Evolutionary conservation across 2,329 filamentous ascomycete species (phyloP).

Genomic region (Pleoardoris graminearum): DNA sequence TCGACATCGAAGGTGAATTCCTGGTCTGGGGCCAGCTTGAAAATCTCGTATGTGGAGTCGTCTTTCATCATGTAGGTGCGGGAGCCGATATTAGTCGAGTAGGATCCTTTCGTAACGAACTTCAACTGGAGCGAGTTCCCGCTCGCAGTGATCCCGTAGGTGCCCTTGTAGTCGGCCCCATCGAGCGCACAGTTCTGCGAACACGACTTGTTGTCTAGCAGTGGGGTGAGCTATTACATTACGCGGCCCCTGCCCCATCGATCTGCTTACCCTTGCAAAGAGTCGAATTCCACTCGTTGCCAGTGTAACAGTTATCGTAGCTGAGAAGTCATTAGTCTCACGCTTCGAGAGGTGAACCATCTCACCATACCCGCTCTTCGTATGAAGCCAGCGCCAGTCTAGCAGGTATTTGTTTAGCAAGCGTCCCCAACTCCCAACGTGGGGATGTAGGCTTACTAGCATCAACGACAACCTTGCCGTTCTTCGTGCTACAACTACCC

Average conservation of each 20-base stretch:
- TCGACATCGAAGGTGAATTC: conserved; percentile 37
- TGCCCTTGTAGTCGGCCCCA: conserved; percentile 56
- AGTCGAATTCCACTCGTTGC: conserved; percentile 50
- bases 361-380: conserved; percentile 17
- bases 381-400: conserved; percentile 62
- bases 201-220: conserved; percentile 50
- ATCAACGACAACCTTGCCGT: conserved; percentile 59
- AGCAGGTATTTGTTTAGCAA: too few species aligned
- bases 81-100: conserved; percentile 30
- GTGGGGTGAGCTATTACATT: neutral
- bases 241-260: too few species aligned
- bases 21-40: conserved; percentile 23
- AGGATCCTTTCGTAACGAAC: conserved; percentile 27
- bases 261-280: conserved; percentile 34
- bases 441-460: conserved; percentile 36
- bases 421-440: too few species aligned
- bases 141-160: conserved; percentile 48
- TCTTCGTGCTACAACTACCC: conserved; percentile 57
- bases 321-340: conserved; percentile 25
- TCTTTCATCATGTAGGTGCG: conserved; percentile 30
- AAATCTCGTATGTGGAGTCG: conserved; percentile 27
- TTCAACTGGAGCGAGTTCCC: conserved; percentile 28
- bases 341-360: neutral
- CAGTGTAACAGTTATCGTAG: conserved; percentile 55
- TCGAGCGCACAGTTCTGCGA: conserved; percentile 58